These are phyloP conservation scores for Russula ochroleuca DNA, from an alignment of 768 basidiomycete species.

Conservation along the genomic window DNA sequence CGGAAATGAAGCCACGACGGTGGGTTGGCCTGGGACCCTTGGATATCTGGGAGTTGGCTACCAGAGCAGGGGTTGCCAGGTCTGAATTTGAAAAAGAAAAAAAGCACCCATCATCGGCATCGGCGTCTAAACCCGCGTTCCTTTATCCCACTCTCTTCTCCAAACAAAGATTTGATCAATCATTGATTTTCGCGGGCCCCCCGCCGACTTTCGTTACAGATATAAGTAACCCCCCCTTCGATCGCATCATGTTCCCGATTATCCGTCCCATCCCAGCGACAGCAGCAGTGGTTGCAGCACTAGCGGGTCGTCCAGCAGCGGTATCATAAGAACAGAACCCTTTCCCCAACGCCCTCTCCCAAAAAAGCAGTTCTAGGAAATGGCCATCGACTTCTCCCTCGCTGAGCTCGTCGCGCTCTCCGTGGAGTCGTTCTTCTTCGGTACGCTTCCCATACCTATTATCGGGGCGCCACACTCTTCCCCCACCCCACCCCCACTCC, in stretches of 20 bases:
- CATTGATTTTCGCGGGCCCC: not conserved
- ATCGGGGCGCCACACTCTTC: too few species aligned
- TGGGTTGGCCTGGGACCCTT: too few species aligned
- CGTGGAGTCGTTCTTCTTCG: constrained; percentile 23
- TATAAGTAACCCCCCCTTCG: not conserved
- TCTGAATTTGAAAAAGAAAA: not conserved
- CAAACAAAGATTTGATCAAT: not conserved
- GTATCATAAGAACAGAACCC: not conserved
- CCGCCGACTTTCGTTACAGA: not conserved
- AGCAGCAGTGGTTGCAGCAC: not conserved
- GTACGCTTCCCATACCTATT: constrained; percentile 9
- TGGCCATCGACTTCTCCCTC: constrained; percentile 24
- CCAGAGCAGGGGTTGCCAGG: too few species aligned
- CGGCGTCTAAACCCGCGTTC: too few species aligned
- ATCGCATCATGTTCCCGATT: not conserved
- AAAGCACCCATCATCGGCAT: too few species aligned
- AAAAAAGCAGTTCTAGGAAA: not conserved
- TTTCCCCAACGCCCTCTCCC: not conserved
- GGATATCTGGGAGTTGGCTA: too few species aligned
- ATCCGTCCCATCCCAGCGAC: not conserved
- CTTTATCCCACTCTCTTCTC: too few species aligned
- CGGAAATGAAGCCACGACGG: constrained; percentile 14
- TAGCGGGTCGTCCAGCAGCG: not conserved
- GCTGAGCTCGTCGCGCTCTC: constrained; percentile 24
- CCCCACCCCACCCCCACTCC: not conserved